Percentiles rank a stretch among this genome's conserved stretches.
These are phyloP conservation scores for Xanthoparmelia taractica DNA, from an alignment of 495 filamentous ascomycete species.

Conservation along the genomic window DNA sequence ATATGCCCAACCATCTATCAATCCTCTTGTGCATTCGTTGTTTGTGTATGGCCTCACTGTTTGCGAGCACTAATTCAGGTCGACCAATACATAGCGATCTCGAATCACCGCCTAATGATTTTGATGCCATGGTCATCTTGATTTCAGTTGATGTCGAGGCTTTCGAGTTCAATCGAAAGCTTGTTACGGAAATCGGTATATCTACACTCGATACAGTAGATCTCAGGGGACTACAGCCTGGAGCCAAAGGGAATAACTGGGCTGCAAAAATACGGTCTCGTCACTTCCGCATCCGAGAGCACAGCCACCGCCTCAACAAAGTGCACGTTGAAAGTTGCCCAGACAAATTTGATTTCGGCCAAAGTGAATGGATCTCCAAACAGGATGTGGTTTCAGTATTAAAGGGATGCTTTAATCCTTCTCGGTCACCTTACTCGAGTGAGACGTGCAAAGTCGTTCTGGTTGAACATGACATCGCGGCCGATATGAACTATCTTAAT, in stretches of 20 bases:
- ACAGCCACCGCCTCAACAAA: constrained; percentile 53
- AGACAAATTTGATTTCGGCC: constrained; percentile 65
- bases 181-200: constrained; percentile 77
- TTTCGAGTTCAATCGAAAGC: constrained; percentile 53
- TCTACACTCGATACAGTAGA: constrained; percentile 66
- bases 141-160: constrained; percentile 72
- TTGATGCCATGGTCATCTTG: constrained; percentile 53
- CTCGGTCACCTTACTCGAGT: constrained; percentile 18
- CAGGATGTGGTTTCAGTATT: constrained; percentile 34
- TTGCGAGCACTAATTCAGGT: constrained; percentile 1
- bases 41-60: constrained; percentile 5
- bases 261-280: constrained; percentile 49
- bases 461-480: constrained; percentile 59
- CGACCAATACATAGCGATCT: constrained; percentile 6
- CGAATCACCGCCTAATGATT: constrained; percentile 32
- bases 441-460: constrained; percentile 30
- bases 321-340: constrained; percentile 60
- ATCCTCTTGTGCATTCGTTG: too few relatives aligned
- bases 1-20: too few relatives aligned
- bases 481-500: constrained; percentile 58
- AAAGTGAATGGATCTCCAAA: constrained; percentile 36
- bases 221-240: constrained; percentile 44
- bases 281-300: constrained; percentile 68
- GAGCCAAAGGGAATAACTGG: constrained; percentile 54
- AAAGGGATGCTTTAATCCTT: constrained; percentile 44